These are phyloP conservation scores for Eucalyptus pauciflora DNA, from an alignment of 345 rosid genomes.

Conservation along the genomic window DNA sequence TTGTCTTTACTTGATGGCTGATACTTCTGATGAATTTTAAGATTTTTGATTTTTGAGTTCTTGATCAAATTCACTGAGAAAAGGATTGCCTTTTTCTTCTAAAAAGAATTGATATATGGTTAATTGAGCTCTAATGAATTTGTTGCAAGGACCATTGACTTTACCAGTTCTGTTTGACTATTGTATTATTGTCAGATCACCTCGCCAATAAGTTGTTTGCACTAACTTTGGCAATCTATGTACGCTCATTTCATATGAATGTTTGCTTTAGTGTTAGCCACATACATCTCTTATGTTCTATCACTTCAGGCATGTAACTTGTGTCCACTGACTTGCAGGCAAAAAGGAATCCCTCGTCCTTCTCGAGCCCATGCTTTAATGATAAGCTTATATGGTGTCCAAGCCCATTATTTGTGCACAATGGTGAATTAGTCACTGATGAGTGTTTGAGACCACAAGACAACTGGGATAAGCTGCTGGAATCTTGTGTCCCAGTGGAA, in stretches of 20 bases:
- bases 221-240: neutral
- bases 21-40: neutral
- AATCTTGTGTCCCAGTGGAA: slow-evolving; percentile 62
- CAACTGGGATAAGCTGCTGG: slow-evolving; percentile 28
- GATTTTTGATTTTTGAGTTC: neutral
- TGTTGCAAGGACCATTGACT: neutral
- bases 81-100: neutral
- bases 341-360: slow-evolving; percentile 54
- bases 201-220: neutral
- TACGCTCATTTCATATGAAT: neutral
- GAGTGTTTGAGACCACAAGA: slow-evolving; percentile 26
- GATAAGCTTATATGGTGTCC: slow-evolving; percentile 43
- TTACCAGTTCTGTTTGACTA: neutral
- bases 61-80: neutral
- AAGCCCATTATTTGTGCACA: slow-evolving; percentile 25
- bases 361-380: slow-evolving; percentile 25
- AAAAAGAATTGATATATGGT: neutral
- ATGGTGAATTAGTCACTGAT: slow-evolving; percentile 5
- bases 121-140: neutral
- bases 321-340: slow-evolving; percentile 30
- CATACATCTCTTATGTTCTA: neutral
- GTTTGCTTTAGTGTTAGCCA: neutral
- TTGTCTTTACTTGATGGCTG: neutral
- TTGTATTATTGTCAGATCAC: neutral
- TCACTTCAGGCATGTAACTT: neutral